Evolutionary conservation across 2,329 filamentous ascomycete species (phyloP), one percentile per base, ranked within the genome.

Genomic region (Calonectria ilicicola): DNA sequence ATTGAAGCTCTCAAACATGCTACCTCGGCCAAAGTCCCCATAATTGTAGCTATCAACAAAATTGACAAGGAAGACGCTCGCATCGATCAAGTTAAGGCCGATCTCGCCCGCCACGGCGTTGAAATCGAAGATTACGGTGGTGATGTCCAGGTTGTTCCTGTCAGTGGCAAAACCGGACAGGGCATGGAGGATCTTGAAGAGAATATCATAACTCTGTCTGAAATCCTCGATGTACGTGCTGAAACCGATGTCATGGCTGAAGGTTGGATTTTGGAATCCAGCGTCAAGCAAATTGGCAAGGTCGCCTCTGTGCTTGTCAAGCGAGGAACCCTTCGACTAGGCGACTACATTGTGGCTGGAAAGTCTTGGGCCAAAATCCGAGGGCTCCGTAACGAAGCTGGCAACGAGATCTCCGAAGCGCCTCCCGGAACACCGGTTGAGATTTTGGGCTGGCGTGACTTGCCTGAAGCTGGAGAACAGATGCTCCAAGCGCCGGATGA

Each of bases 21-120:
- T 9, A 93, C 93, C 69, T 89, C 91, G 35, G 95, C 97, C 64
- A 93, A 94, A 73, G 97, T 98, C 1, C 96, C 97, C 6, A 96
- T 99, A 63, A 98, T 99, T 71, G 97, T 99, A 64, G 97, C 97
- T 19, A 96, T 98, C 85, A 99, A 97, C 87, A 99, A 99, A 85
- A 91, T 98, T 65, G 97, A 99, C 85, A 98, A 97, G 84, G 91
- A 93, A 72, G 93, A 94, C 72, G 93, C 94, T 6, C 91, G 95
- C 65, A 86, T 95, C 14, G 93, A 98, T 49, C 90, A 91, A 60
- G 96, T 98, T 74, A 98, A 98, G 85, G 89, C 93, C 69, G 97
- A 98, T 82, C 91, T 99, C 27, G 91, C 94, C 10, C 89, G 92
- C 2, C 89, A 98, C 80, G 95, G 94, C 9, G 92, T 99, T 35